These are phyloP conservation scores for Geotrichum aggregatum DNA, from an alignment of 1,139 yeast genomes.

Conservation along the genomic window DNA sequence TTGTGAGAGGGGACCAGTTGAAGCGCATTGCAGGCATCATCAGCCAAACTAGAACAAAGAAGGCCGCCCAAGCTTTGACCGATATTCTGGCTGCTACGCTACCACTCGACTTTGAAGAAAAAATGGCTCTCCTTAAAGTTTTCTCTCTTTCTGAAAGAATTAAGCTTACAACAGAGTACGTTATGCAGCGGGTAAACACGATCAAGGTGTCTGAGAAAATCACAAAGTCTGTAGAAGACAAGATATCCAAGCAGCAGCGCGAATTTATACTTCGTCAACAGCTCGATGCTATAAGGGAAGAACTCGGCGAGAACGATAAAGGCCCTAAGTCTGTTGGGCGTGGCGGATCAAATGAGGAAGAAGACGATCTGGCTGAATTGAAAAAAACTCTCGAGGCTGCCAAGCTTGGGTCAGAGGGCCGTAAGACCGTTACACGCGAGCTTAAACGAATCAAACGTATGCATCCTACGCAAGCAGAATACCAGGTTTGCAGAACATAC, in stretches of 20 bases:
- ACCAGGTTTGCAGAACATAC: conserved; percentile 66
- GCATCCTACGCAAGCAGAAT: conserved; percentile 67
- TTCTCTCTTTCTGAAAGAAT: conserved; percentile 31
- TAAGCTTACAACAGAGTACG: conserved; percentile 29
- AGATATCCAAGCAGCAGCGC: conserved; percentile 30
- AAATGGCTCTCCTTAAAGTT: conserved; percentile 34
- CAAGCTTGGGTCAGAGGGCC: conserved; percentile 38
- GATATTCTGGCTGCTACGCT: conserved; percentile 40
- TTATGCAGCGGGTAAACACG: conserved; percentile 24
- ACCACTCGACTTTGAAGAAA: conserved; percentile 36
- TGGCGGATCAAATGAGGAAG: conserved; percentile 28
- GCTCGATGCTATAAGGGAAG: conserved; percentile 30
- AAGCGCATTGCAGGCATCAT: conserved; percentile 14
- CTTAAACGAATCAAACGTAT: conserved; percentile 57
- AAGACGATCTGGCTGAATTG: conserved; percentile 37
- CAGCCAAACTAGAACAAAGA: conserved; percentile 20
- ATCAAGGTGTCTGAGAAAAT: conserved; percentile 29
- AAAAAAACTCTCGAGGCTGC: conserved; percentile 30
- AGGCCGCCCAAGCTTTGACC: conserved; percentile 36
- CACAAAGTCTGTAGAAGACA: conserved; percentile 26
- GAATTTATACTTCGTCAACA: conserved; percentile 33
- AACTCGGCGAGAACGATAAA: conserved; percentile 28
- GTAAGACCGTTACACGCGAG: conserved; percentile 57
- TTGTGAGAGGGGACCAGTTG: conserved; percentile 8
- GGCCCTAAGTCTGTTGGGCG: background rate